These are phyloP conservation scores for Lactuca saligna DNA, from an alignment of 129 eudicot species.

Conservation along the genomic window DNA sequence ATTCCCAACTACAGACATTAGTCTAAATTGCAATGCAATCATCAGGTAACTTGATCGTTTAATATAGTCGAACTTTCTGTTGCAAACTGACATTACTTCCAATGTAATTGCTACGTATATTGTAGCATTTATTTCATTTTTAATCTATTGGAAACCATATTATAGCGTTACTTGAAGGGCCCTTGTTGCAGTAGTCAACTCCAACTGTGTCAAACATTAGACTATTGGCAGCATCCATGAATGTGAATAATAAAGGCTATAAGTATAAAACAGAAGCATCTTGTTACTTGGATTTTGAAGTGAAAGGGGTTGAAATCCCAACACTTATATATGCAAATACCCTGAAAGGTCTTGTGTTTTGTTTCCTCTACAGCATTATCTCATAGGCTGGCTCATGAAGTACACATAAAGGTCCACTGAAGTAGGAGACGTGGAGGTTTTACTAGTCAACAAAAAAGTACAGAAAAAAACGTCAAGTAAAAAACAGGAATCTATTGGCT, in stretches of 20 bases:
- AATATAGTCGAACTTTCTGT: not conserved
- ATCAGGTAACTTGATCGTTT: constrained; percentile 25
- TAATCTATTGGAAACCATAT: not conserved
- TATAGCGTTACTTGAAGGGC: not conserved
- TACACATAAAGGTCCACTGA: constrained; percentile 12
- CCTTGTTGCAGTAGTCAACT: not conserved
- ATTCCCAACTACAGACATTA: constrained; percentile 47
- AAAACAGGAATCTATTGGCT: not conserved
- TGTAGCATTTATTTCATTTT: not conserved
- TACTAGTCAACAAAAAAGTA: constrained; percentile 11
- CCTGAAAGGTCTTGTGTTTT: constrained; percentile 5
- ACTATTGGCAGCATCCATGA: not conserved
- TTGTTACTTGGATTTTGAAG: not conserved
- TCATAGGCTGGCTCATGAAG: not conserved
- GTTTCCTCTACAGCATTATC: constrained; percentile 9
- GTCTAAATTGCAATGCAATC: constrained; percentile 16
- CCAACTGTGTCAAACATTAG: not conserved
- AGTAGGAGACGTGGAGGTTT: constrained; percentile 15
- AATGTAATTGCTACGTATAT: not conserved
- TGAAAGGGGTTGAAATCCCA: not conserved
- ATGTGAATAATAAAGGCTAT: not conserved
- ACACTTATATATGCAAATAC: constrained; percentile 2
- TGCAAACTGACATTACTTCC: no score
- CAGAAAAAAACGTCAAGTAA: constrained; percentile 11
- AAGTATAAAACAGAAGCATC: not conserved